Conservation (phyloP, 2,329 filamentous ascomycete genomes). For the Monosporascus sp. region DNA sequence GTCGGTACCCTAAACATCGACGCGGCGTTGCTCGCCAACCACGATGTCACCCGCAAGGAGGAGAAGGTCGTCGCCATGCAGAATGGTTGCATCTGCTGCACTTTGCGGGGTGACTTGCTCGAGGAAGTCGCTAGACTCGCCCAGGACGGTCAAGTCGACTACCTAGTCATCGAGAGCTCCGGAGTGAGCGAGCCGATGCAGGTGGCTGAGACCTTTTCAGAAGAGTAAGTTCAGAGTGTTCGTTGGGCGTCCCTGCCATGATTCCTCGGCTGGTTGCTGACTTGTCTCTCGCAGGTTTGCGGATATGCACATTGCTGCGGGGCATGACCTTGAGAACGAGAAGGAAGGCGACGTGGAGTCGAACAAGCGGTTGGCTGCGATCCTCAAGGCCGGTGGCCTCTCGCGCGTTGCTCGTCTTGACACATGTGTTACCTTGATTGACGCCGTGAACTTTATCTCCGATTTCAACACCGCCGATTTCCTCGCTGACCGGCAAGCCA, state of each 20-base stretch:
- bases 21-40: conserved; percentile 53
- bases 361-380: conserved; percentile 21
- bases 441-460: conserved; percentile 66
- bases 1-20: conserved; percentile 64
- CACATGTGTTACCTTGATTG: conserved; percentile 67
- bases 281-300: conserved; percentile 18
- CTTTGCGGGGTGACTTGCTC: conserved; percentile 63
- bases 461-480: conserved; percentile 69
- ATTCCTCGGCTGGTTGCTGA: not conserved
- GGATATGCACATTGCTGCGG: conserved; percentile 22
- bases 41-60: conserved; percentile 48
- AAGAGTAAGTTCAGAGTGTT: conserved; percentile 9
- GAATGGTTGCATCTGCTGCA: conserved; percentile 75
- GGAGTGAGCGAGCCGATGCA: conserved; percentile 70
- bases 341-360: conserved; percentile 14
- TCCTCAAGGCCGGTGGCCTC: conserved; percentile 51
- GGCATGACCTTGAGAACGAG: conserved; percentile 22
- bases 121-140: conserved; percentile 63
- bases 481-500: conserved; percentile 52
- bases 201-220: conserved; percentile 63
- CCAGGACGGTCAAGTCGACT: conserved; percentile 60
- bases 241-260: conserved; percentile 21
- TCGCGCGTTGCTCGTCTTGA: conserved; percentile 62
- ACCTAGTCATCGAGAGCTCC: conserved; percentile 66
- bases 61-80: conserved; percentile 64